phyloP scores from a whole-genome alignment of 345 rosid genomes.

The Dipteronia sinensis region DNA sequence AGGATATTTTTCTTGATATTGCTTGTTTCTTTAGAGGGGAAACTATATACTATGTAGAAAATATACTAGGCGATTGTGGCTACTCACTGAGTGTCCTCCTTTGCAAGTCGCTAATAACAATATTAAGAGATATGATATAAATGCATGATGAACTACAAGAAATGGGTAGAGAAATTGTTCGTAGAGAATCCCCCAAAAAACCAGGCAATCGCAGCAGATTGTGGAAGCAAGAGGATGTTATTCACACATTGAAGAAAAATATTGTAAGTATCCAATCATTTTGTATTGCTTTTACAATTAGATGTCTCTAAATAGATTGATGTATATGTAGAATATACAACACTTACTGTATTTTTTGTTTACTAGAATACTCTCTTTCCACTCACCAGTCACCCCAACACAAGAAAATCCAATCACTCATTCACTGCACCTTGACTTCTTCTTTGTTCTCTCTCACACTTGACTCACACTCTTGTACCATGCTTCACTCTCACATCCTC shows the following conservation, averaged over 20 bases:
- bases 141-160: not conserved
- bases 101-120: not conserved
- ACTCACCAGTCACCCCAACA: no score
- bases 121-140: not conserved
- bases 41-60: not conserved
- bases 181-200: not conserved
- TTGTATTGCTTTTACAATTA: no score
- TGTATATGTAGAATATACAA: no score
- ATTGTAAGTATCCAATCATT: not conserved
- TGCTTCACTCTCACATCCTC: no score
- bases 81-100: not conserved
- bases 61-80: not conserved
- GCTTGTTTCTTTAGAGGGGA: not conserved
- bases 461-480: no score
- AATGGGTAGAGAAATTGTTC: not conserved
- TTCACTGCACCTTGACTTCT: no score
- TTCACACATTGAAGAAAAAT: not conserved
- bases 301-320: no score
- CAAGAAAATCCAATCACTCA: no score
- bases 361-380: no score
- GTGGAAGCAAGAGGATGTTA: not conserved
- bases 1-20: not conserved
- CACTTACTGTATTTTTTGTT: no score
- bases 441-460: no score
- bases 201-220: not conserved